Evolutionary conservation across 2,329 filamentous ascomycete species (phyloP).

Genomic region (Talaromyces verruculosus): DNA sequence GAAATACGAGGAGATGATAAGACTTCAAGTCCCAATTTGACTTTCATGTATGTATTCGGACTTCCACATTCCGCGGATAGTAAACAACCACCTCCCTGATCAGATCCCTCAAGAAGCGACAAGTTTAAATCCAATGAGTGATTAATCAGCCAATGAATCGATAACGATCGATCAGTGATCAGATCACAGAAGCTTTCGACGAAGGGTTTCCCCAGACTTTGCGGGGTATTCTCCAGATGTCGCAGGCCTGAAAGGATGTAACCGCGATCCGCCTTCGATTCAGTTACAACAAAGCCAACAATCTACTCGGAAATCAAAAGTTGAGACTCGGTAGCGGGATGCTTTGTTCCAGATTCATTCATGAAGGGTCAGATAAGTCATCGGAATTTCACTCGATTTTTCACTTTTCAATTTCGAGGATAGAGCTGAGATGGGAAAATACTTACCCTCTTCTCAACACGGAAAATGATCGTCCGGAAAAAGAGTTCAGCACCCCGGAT

Average conservation of each 20-base stretch:
- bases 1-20: not conserved
- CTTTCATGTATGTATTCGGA: not conserved
- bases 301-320: not conserved
- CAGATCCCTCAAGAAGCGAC: not conserved
- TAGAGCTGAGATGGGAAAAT: not conserved
- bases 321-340: not conserved
- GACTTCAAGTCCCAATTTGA: not conserved
- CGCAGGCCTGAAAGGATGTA: not conserved
- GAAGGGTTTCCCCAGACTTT: not conserved
- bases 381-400: not conserved
- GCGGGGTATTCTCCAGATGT: not conserved
- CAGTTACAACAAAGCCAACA: not conserved
- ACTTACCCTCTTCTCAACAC: not conserved
- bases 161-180: not conserved
- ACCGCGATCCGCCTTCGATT: not conserved
- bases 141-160: not conserved
- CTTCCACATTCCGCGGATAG: not conserved
- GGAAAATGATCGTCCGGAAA: conserved; percentile 8
- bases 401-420: not conserved
- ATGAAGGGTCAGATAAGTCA: not conserved
- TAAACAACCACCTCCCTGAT: not conserved
- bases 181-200: not conserved
- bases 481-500: not conserved
- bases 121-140: not conserved
- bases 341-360: not conserved